Base-by-base conservation (phyloP, 371 early-diverging fungal species). In the Mucor mucedo region DNA sequence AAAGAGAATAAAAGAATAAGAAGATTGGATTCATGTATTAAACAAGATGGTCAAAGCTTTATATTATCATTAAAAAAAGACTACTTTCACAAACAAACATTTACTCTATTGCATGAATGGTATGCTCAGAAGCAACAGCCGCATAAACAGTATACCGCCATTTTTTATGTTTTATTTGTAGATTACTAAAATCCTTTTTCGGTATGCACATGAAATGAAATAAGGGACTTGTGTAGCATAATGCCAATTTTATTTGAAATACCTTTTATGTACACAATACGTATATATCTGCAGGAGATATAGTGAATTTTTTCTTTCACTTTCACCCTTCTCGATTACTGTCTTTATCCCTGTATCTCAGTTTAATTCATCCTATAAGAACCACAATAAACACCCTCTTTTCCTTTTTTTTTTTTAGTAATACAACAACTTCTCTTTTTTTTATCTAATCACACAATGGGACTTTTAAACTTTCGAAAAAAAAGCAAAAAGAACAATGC, bases 391-490 rank as follows among this genome's bases (percentile, higher is more conserved):
- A 44, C 14, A 10, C 14, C 5, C 16, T 44, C 14, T 44, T 14
- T 44, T 44, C 13, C 44, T 44, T 44, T 13, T 44, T 44, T 16
- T 44, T 16, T 16, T 16, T 44, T 14, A 14, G 44, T 14, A 35
- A 35, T 6, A 35, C 21, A 35, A 35, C 4, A 35, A 35, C 44
- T 44, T 44, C 16, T 44, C 14, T 41, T 8, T 55, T 38, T 21
- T 21, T 21, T 21, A 21, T 21, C 21, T 42, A 30, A 3, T 55
- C 6, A 4, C n/a, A n/a, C 30, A n/a, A 60, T 60, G 60, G 60
- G 60, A 10, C 50, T 60, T 52, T 60, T 60, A 40, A 60, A 32
- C 33, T 60, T 60, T 21, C 52, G 60, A 41, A 60, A 41, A 28
- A 60, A 60, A 52, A 44, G 16, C 44, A 44, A 44, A 16, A 44